These are phyloP conservation scores for Parafenestella ontariensis DNA, from an alignment of 2,329 filamentous ascomycete genomes.

Conservation along the genomic window DNA sequence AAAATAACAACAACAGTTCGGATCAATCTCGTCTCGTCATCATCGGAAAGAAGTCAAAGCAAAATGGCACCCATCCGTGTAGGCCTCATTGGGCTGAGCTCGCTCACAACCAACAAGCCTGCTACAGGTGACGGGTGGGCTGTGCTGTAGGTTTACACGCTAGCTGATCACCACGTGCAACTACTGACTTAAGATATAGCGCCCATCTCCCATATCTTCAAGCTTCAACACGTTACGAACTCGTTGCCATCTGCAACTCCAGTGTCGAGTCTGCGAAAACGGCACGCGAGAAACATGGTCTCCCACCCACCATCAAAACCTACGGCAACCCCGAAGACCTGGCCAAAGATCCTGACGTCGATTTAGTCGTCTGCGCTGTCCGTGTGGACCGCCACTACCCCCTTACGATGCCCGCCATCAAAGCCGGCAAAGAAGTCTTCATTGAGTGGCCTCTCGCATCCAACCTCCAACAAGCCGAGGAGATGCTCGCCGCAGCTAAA, in stretches of 20 bases:
- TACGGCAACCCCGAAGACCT: conserved; percentile 55
- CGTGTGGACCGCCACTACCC: conserved; percentile 62
- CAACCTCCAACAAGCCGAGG: conserved; percentile 48
- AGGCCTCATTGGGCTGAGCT: conserved; percentile 36
- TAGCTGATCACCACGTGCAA: not conserved
- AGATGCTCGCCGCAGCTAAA: conserved; percentile 51
- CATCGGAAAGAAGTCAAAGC: not conserved
- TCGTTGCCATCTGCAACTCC: conserved; percentile 58
- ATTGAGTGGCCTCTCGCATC: conserved; percentile 58
- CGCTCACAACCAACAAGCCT: conserved; percentile 1
- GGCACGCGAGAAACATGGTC: conserved; percentile 51
- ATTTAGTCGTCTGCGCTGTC: conserved; percentile 59
- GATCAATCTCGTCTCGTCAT: no score
- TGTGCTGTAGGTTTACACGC: conserved; percentile 1
- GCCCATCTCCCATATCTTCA: conserved; percentile 49
- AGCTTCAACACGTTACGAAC: conserved; percentile 49
- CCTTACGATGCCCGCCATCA: conserved; percentile 56
- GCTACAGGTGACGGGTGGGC: conserved; percentile 31
- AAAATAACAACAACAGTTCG: no score
- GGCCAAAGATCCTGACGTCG: conserved; percentile 46
- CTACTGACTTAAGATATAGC: conserved; percentile 10
- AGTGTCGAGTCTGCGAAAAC: conserved; percentile 49
- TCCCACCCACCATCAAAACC: conserved; percentile 50
- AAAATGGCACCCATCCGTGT: conserved; percentile 38
- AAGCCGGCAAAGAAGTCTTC: conserved; percentile 61